These are phyloP conservation scores for Tubosaeta sp. DNA, from an alignment of 768 basidiomycete species.

Conservation along the genomic window DNA sequence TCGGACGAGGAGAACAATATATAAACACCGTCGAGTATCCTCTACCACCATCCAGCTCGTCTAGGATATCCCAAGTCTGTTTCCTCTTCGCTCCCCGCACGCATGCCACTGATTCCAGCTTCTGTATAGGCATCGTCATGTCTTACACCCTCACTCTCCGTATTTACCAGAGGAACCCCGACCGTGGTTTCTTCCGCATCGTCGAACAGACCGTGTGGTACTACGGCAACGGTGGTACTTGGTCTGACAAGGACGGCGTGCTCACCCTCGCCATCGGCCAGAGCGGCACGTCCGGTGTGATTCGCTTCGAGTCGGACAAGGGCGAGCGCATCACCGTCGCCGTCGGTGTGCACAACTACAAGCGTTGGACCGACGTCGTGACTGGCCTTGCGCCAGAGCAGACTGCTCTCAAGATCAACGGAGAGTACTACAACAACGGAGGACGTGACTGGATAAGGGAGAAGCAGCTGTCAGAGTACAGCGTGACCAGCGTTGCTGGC, in stretches of 20 bases:
- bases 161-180: conserved; percentile 5
- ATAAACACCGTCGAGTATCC: neutral
- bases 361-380: neutral
- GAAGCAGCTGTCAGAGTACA: conserved; percentile 8
- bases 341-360: conserved; percentile 37
- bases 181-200: neutral
- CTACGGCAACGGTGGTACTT: conserved; percentile 24
- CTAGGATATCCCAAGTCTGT: conserved; percentile 1
- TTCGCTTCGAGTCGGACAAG: conserved; percentile 30
- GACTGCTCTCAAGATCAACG: conserved; percentile 27
- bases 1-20: neutral
- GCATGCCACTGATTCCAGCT: neutral
- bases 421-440: conserved; percentile 25
- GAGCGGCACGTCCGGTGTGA: neutral
- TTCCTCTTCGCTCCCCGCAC: neutral
- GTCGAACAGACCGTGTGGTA: conserved; percentile 7
- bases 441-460: conserved; percentile 2
- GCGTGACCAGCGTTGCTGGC: conserved; percentile 2
- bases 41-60: neutral
- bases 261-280: neutral
- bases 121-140: neutral
- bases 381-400: neutral
- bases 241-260: conserved; percentile 16
- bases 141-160: conserved; percentile 2
- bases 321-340: conserved; percentile 33